Evolutionary conservation across 805 yeast species (phyloP), one percentile per base, ranked within the genome.

Genomic region (Candida peoriensis): DNA sequence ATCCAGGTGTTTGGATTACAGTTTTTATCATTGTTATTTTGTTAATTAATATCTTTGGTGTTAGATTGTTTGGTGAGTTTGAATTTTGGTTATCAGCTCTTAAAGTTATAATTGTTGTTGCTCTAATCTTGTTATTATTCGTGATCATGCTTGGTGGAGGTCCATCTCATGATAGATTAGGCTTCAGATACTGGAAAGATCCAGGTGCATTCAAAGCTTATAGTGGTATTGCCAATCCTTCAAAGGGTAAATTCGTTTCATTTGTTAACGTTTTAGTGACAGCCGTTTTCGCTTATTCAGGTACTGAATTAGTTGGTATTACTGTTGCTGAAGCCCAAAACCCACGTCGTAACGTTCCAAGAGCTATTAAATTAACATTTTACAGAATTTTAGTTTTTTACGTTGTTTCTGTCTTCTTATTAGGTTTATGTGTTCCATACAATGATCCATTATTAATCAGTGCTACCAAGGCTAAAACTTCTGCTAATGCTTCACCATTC

Each of bases 341-440:
- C 39, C 76, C 76, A 42, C 51, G 70, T 53, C 64, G 62, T 43
- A 52, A 71, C 18, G 57, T 72, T 7, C 83, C 42, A 69, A 74
- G 37, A 61, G 60, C 43, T 57, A 67, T 52, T 66, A 72, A 67
- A 46, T 74, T 70, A 51, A 74, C 70, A 5, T 70, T 84, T 61
- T 82, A 89, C 89, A 72, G 90, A 61, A 78, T 84, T 37, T 61
- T 78, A 18, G 58, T 81, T 46, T 83, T 83, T 54, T 84, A 85
- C 63, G 66, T 85, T 55, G 59, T 68, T 18, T 66, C 78, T 45
- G 70, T 60, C 55, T 75, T 61, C 39, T 63, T 70, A 44, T 72
- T 66, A 50, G 85, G 89, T 32, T 71, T 81, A 46, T 65, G 84
- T 42, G 90, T 84, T n/a, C 89, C 90, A 13, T 81, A 71, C 55